A percentile compares a stretch with the other conserved stretches of the same genome.
These are phyloP conservation scores for Salix viminalis DNA, from an alignment of 345 rosid genomes.

Conservation along the genomic window DNA sequence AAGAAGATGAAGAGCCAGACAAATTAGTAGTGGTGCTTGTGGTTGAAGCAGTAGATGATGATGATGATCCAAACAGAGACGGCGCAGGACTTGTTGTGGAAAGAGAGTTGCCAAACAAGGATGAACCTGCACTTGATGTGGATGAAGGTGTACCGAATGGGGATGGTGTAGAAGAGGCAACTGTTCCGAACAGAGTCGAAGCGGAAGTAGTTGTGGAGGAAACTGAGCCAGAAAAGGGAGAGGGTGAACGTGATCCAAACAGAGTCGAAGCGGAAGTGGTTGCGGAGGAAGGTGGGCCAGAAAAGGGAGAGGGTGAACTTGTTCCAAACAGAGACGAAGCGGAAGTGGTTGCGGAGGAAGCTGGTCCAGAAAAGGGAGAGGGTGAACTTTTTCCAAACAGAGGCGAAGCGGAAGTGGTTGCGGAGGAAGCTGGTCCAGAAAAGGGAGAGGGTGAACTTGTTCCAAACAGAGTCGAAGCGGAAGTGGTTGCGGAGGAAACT, in stretches of 20 bases:
- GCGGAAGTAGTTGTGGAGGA: not conserved
- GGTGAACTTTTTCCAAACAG: not conserved
- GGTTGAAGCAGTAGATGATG: not conserved
- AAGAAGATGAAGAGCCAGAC: not conserved
- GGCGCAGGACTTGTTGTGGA: constrained; percentile 31
- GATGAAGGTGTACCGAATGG: not conserved
- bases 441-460: too few relatives aligned
- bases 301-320: constrained; percentile 8
- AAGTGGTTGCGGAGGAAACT: not conserved
- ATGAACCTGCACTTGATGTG: not conserved
- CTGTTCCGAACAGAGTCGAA: not conserved
- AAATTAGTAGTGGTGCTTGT: constrained; percentile 20
- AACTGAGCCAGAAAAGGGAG: constrained; percentile 18
- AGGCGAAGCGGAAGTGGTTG: too few relatives aligned
- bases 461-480: too few relatives aligned
- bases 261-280: not conserved
- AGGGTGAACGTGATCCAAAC: not conserved
- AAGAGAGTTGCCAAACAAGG: constrained; percentile 20
- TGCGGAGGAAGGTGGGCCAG: constrained; percentile 7
- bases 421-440: too few relatives aligned
- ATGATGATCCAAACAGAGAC: constrained; percentile 16
- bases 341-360: constrained; percentile 27
- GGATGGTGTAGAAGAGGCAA: not conserved
- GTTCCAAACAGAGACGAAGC: constrained; percentile 25
- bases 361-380: constrained; percentile 7